Percentiles rank a stretch among this genome's conserved stretches.
Conservation (phyloP, 345 rosid genomes). For the Citrus reticulata region DNA sequence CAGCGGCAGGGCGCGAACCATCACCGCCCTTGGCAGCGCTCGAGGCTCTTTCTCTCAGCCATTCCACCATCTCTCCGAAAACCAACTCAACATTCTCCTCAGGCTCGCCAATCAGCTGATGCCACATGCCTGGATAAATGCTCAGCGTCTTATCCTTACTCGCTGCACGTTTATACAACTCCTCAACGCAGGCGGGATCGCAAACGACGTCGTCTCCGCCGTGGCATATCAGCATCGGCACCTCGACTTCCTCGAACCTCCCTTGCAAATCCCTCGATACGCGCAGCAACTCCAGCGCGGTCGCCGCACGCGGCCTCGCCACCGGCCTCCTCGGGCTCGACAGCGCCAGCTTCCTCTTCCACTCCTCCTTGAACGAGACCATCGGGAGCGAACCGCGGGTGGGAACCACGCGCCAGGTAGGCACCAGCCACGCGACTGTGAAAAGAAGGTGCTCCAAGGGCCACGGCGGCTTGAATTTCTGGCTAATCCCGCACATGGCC, state of each 20-base stretch:
- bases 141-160: conserved; percentile 68
- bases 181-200: conserved; percentile 69
- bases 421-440: conserved; percentile 59
- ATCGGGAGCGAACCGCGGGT: conserved; percentile 75
- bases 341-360: conserved; percentile 74
- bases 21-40: not conserved
- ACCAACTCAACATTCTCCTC: conserved; percentile 65
- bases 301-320: conserved; percentile 76
- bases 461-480: conserved; percentile 90
- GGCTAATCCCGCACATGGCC: conserved; percentile 94
- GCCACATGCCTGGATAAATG: conserved; percentile 83
- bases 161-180: conserved; percentile 58
- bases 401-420: conserved; percentile 88
- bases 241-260: conserved; percentile 76
- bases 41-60: conserved; percentile 59
- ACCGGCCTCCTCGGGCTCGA: conserved; percentile 61
- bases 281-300: conserved; percentile 74
- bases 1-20: not conserved
- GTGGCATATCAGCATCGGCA: conserved; percentile 74
- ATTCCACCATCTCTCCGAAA: conserved; percentile 65
- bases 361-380: conserved; percentile 67
- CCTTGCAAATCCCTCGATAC: conserved; percentile 70
- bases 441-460: conserved; percentile 77
- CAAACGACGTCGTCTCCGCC: conserved; percentile 82
- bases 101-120: conserved; percentile 82